phyloP scores from a whole-genome alignment of 805 yeast species.

The Saccharomyces jurei region DNA sequence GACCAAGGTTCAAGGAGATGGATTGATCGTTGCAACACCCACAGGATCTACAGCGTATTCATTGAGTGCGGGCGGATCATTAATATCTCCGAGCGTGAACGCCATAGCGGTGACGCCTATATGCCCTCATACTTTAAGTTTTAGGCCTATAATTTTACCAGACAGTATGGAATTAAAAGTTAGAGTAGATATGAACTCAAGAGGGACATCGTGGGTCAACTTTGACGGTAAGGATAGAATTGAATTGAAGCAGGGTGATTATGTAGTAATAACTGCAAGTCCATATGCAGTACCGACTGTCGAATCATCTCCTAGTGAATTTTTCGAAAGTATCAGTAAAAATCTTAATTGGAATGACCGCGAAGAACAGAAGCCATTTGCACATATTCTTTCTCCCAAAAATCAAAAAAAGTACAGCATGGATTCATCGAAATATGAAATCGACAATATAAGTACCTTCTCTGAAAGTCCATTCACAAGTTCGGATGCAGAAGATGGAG shows the following conservation, averaged over 20 bases:
- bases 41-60: constrained; percentile 96
- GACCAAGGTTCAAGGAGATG: constrained; percentile 90
- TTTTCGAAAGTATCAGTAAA: constrained; percentile 75
- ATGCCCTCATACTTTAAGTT: constrained; percentile 88
- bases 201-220: constrained; percentile 91
- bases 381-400: constrained; percentile 45
- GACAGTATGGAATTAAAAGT: constrained; percentile 82
- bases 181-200: constrained; percentile 68
- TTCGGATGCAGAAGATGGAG: background rate
- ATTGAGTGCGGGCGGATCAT: constrained; percentile 85
- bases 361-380: constrained; percentile 76
- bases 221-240: constrained; percentile 88
- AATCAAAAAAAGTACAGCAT: constrained; percentile 36
- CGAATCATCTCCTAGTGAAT: constrained; percentile 59
- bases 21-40: constrained; percentile 84
- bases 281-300: constrained; percentile 92
- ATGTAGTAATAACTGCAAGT: constrained; percentile 73
- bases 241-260: constrained; percentile 73
- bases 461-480: background rate
- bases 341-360: constrained; percentile 89
- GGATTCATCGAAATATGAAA: constrained; percentile 1
- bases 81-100: constrained; percentile 89
- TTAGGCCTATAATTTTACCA: constrained; percentile 83
- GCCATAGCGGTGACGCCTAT: constrained; percentile 90
- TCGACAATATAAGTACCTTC: background rate